Evolutionary conservation across 176 grass and related monocot species (phyloP).

Genomic region (Elymus sibiricus): DNA sequence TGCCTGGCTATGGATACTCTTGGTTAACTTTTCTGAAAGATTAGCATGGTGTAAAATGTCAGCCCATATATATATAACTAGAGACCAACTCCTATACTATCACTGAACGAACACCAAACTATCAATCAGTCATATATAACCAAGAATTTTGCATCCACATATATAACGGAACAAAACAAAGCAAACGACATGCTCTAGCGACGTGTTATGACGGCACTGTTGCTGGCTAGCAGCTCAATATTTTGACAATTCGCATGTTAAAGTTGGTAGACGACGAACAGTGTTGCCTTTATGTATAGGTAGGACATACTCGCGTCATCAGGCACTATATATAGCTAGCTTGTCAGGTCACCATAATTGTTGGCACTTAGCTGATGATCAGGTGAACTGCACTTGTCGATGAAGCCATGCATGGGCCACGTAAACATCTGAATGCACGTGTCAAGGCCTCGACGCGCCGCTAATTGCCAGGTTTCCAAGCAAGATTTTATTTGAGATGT

Average conservation of each 20-base stretch:
- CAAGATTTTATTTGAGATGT: neutral
- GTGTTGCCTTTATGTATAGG: neutral
- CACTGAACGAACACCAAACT: too few relatives aligned
- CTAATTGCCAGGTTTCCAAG: neutral
- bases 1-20: too few relatives aligned
- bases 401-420: slow-evolving; percentile 2
- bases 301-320: neutral
- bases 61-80: too few relatives aligned
- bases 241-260: neutral
- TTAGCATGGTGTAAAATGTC: too few relatives aligned
- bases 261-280: neutral
- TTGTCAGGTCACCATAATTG: neutral
- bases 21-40: too few relatives aligned
- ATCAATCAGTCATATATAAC: too few relatives aligned
- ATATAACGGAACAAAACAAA: neutral
- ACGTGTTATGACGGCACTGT: neutral
- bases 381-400: neutral
- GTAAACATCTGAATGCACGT: neutral
- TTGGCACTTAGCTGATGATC: neutral
- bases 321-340: neutral
- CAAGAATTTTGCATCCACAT: too few relatives aligned
- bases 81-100: too few relatives aligned
- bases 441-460: neutral
- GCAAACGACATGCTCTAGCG: neutral
- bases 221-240: neutral